Base-by-base conservation (phyloP, 495 filamentous ascomycete species). In the Xylaria palmicola region DNA sequence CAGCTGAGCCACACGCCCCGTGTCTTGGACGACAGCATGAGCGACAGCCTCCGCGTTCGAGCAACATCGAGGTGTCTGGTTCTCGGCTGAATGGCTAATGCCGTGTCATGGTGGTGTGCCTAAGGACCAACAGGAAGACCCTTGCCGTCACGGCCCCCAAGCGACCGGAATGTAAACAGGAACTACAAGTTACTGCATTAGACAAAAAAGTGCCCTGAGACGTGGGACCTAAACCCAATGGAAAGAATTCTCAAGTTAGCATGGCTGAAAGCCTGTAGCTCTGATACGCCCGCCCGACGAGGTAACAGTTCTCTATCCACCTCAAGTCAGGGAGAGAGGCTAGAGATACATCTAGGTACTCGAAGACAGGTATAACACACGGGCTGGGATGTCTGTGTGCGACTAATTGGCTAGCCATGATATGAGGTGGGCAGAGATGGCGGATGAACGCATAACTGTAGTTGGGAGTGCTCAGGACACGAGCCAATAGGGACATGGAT, bases 71-170 rank as follows among this genome's bases (percentile, higher is more conserved):
- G 69, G 61, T 65, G 70, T 73, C 73, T 73, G 60, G 67, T 74
- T 76, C 70, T 79, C 78, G 78, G 78, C 77, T 81, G 77, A 79
- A 81, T 81, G 77, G 77, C 69, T 81, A 79, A 81, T 81, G 77
- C 76, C 74, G 77, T 79, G 71, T 70, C 66, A 77, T 69, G 74
- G 72, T 67, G 68, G 71, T 63, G 66, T 72, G 64, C 69, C 69
- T 73, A 70, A 74, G 75, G 72, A 76, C 73, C 73, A 78, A 74
- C 74, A 68, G 68, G 67, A 65, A 68, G 65, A 69, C 67, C 59
- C 71, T 72, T 72, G 71, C 73, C 70, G 62, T 69, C 65, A 56
- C 61, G 66, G 64, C 60, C 65, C 69, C 69, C 69, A 72, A 67
- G 64, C 58, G 66, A 40, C 50, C 41, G 69, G 59, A 69, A 69